A percentile compares a stretch with the other conserved stretches of the same genome.
phyloP scores from a whole-genome alignment of 116 monocot genomes.

The Trichopus zeylanicus region DNA sequence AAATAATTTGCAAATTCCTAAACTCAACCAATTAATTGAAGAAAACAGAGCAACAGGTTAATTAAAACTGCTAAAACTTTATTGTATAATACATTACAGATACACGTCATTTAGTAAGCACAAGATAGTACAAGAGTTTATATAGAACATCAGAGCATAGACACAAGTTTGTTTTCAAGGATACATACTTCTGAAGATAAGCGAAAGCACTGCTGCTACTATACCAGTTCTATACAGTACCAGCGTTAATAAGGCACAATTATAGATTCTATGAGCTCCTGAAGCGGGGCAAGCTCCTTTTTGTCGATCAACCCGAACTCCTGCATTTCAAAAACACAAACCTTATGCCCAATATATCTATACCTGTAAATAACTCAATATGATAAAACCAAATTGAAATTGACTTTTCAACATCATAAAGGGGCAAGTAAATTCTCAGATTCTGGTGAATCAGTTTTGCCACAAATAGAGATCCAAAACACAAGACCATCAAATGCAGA shows the following conservation, averaged over 20 bases:
- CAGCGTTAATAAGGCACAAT: slow-evolving; percentile 49
- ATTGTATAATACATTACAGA: neutral
- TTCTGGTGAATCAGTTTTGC: too few species aligned
- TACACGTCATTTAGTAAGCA: neutral
- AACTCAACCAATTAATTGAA: too few species aligned
- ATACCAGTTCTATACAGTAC: slow-evolving; percentile 2
- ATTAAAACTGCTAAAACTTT: neutral
- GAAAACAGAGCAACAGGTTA: too few species aligned
- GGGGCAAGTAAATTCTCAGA: too few species aligned
- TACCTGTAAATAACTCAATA: too few species aligned
- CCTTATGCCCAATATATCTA: neutral
- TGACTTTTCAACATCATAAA: too few species aligned
- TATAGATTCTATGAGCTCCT: slow-evolving; percentile 94
- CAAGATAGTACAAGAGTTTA: neutral
- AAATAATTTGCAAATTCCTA: too few species aligned
- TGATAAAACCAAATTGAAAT: too few species aligned
- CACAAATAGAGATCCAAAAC: too few species aligned
- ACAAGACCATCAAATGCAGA: too few species aligned
- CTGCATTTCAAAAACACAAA: slow-evolving; percentile 28
- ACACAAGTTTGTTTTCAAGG: neutral
- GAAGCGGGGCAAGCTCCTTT: slow-evolving; percentile 94
- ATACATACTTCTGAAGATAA: neutral
- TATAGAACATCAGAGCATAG: neutral
- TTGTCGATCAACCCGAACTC: slow-evolving; percentile 95
- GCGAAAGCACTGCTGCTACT: neutral